Percentiles rank a stretch among this genome's conserved stretches.
These are phyloP conservation scores for Pythium brassicae DNA, from an alignment of 352 stramenopile genomes.

Conservation along the genomic window DNA sequence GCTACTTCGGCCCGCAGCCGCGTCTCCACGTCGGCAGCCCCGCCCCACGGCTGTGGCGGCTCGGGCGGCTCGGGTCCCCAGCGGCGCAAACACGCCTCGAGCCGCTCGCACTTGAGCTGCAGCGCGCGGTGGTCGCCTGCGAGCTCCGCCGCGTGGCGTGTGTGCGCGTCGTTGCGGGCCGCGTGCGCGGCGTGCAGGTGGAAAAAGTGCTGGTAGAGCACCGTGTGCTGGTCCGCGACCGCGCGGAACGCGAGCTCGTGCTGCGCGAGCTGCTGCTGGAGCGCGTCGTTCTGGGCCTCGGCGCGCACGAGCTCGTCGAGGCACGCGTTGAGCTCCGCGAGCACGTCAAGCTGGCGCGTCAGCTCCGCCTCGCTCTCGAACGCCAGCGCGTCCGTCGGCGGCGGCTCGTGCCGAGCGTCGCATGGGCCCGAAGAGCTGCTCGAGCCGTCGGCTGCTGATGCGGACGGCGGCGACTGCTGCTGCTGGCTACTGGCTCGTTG, in stretches of 20 bases:
- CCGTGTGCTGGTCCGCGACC: slow-evolving; percentile 64
- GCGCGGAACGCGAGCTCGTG: slow-evolving; percentile 55
- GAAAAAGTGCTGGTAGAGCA: slow-evolving; percentile 74
- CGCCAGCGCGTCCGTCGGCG: slow-evolving; percentile 19
- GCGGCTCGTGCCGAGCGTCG: not conserved
- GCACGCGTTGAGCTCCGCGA: slow-evolving; percentile 65
- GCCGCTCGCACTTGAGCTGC: slow-evolving; percentile 44
- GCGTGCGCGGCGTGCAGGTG: slow-evolving; percentile 47
- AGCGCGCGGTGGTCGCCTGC: slow-evolving; percentile 35
- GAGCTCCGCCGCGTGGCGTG: slow-evolving; percentile 34
- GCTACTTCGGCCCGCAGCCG: slow-evolving; percentile 45
- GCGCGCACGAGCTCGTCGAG: slow-evolving; percentile 53
- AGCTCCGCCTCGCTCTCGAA: slow-evolving; percentile 62
- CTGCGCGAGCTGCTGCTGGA: slow-evolving; percentile 35
- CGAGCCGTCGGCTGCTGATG: not conserved
- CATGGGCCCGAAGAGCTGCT: no score
- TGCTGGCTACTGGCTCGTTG: not conserved
- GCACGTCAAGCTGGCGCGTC: slow-evolving; percentile 46
- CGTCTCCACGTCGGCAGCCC: slow-evolving; percentile 24
- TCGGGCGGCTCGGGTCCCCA: not conserved
- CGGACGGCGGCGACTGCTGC: not conserved
- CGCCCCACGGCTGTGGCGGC: no score
- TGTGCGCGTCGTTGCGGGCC: slow-evolving; percentile 30
- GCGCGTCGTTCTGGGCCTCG: slow-evolving; percentile 43
- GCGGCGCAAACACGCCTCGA: slow-evolving; percentile 37